These are phyloP conservation scores for Asclepias syriaca DNA, from an alignment of 257 asterid genomes.

Conservation along the genomic window DNA sequence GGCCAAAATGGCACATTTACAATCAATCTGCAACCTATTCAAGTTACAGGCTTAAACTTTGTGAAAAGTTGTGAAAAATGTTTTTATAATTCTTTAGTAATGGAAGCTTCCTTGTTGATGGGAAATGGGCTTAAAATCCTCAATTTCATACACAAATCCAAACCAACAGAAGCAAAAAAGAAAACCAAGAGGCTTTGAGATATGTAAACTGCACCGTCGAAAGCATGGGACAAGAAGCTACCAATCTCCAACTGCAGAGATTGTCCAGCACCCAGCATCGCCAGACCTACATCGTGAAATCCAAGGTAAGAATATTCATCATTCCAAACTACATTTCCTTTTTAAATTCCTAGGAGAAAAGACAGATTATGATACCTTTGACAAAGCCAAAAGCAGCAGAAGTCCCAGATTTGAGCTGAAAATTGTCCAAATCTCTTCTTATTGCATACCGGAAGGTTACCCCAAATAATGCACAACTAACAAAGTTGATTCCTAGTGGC, in stretches of 20 bases:
- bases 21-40: not conserved
- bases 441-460: conserved; percentile 80
- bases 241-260: conserved; percentile 51
- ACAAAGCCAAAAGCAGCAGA: conserved; percentile 79
- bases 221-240: conserved; percentile 52
- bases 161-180: conserved; percentile 74
- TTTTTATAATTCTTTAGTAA: not conserved
- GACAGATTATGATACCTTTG: conserved; percentile 45
- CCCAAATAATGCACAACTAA: conserved; percentile 81
- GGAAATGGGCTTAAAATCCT: conserved; percentile 80
- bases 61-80: not conserved
- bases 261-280: conserved; percentile 53
- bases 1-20: not conserved
- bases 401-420: conserved; percentile 79
- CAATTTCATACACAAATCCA: conserved; percentile 73
- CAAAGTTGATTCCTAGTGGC: conserved; percentile 61
- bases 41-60: not conserved
- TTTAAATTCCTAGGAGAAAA: not conserved
- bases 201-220: conserved; percentile 50
- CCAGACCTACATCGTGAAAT: conserved; percentile 56
- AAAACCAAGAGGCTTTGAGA: conserved; percentile 76
- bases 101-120: conserved; percentile 32
- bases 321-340: not conserved
- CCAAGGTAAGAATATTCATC: not conserved
- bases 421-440: conserved; percentile 76